Evolutionary conservation across 2,329 filamentous ascomycete species (phyloP).

Genomic region (Trichoderma semiorbis): DNA sequence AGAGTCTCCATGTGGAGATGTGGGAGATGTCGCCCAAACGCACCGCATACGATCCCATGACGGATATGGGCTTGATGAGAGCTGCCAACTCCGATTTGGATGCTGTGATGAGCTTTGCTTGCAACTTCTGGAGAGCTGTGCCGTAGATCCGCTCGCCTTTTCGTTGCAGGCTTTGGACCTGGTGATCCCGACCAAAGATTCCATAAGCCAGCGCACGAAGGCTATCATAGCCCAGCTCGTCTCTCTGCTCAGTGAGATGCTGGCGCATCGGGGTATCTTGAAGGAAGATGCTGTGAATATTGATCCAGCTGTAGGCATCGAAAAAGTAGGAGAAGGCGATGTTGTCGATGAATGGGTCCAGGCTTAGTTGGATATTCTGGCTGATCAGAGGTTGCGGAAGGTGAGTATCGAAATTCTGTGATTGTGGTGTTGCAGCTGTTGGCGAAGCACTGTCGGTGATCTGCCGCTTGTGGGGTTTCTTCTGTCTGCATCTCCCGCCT

Average conservation of each 20-base stretch:
- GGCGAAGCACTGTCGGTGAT: neutral
- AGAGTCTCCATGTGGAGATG: no score
- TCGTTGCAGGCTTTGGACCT: neutral
- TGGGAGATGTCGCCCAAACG: neutral
- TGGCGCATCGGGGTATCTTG: conserved; percentile 5
- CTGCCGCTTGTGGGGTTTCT: neutral
- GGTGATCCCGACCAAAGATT: neutral
- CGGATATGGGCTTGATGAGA: conserved; percentile 8
- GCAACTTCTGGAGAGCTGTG: neutral
- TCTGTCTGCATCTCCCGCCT: neutral
- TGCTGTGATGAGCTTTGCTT: neutral
- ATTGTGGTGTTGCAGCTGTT: neutral
- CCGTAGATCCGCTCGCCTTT: neutral
- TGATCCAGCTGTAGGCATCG: conserved; percentile 9
- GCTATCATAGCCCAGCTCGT: neutral
- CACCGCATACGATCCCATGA: conserved; percentile 9
- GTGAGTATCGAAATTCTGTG: neutral
- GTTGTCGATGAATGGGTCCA: neutral
- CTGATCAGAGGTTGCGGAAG: neutral
- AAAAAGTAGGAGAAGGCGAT: conserved; percentile 4
- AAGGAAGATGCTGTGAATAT: neutral
- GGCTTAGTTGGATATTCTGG: neutral
- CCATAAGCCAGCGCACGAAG: conserved; percentile 4
- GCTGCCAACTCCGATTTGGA: neutral
- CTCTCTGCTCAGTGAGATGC: neutral